A percentile compares a stretch with the other conserved stretches of the same genome.
Conservation (phyloP, 2,329 filamentous ascomycete species). For the Lachnellula occidentalis region DNA sequence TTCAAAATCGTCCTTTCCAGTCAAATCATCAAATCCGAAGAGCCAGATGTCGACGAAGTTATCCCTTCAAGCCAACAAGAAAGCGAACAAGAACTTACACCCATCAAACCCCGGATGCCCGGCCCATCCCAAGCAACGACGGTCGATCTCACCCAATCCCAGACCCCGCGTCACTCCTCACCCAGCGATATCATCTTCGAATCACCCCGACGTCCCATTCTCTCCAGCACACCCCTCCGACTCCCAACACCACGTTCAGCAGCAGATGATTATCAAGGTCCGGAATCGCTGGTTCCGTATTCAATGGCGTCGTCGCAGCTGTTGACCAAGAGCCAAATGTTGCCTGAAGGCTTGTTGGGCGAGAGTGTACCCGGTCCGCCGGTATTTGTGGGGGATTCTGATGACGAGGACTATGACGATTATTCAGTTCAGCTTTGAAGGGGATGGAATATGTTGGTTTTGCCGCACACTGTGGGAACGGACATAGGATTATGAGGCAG, state of each 20-base stretch:
- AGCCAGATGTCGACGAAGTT: not conserved
- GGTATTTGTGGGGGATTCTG: slow-evolving; percentile 39
- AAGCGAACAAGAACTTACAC: not conserved
- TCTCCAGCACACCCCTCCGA: slow-evolving; percentile 18
- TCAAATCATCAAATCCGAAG: not conserved
- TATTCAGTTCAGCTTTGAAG: not conserved
- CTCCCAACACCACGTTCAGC: slow-evolving; percentile 10
- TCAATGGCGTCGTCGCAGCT: slow-evolving; percentile 35
- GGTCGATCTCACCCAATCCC: slow-evolving; percentile 26
- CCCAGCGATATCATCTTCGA: slow-evolving; percentile 23
- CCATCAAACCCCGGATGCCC: not conserved
- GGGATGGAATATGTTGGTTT: not conserved
- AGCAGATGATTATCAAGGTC: not conserved
- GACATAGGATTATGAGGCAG: too few species aligned
- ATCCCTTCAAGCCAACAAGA: slow-evolving; percentile 10
- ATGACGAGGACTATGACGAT: slow-evolving; percentile 33
- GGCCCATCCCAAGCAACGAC: slow-evolving; percentile 29
- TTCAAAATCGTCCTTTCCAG: not conserved
- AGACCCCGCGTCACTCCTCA: slow-evolving; percentile 15
- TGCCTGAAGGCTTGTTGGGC: slow-evolving; percentile 43
- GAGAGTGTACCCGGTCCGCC: slow-evolving; percentile 36
- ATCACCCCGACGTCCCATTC: slow-evolving; percentile 22
- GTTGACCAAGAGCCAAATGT: slow-evolving; percentile 46
- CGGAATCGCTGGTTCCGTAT: slow-evolving; percentile 19
- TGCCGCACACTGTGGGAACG: too few species aligned